A percentile compares a stretch with the other conserved stretches of the same genome.
Evolutionary conservation across 768 basidiomycete genomes (phyloP).

Genomic region (Calocybe indica): DNA sequence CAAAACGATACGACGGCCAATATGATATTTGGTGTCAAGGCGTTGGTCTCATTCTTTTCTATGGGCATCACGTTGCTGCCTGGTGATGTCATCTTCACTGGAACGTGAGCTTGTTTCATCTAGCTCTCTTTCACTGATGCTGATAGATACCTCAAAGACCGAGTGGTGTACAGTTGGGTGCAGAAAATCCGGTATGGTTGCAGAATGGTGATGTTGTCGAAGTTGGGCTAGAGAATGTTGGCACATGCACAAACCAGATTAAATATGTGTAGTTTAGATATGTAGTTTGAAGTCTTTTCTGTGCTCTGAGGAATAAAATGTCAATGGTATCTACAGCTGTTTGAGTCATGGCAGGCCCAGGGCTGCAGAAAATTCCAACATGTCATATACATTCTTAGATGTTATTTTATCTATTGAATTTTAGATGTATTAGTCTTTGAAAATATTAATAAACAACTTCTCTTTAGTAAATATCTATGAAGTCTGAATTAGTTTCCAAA

Average conservation of each 20-base stretch:
- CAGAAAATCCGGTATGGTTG: slow-evolving; percentile 27
- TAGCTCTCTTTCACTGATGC: not conserved
- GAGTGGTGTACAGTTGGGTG: slow-evolving; percentile 27
- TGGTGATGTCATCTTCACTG: slow-evolving; percentile 36
- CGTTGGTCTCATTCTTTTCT: slow-evolving; percentile 32
- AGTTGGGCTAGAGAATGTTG: slow-evolving; percentile 30
- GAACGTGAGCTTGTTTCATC: slow-evolving; percentile 21
- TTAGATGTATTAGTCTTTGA: too few relatives aligned
- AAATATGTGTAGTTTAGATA: slow-evolving; percentile 16
- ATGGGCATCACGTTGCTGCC: slow-evolving; percentile 35
- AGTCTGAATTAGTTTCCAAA: too few relatives aligned
- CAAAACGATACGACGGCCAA: slow-evolving; percentile 32
- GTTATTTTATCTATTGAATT: too few relatives aligned
- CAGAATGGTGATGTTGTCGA: slow-evolving; percentile 32
- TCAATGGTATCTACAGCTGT: too few relatives aligned
- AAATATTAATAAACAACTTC: too few relatives aligned
- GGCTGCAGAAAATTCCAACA: too few relatives aligned
- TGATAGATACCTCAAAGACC: slow-evolving; percentile 16
- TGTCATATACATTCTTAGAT: too few relatives aligned
- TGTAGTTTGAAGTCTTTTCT: too few relatives aligned
- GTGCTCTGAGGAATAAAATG: too few relatives aligned
- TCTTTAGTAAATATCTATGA: too few relatives aligned
- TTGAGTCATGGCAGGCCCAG: too few relatives aligned
- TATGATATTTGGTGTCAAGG: slow-evolving; percentile 32
- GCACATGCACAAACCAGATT: slow-evolving; percentile 30